Base-by-base conservation (phyloP, 192 early-diverging fungal genomes). In the Dissophora ornata region DNA sequence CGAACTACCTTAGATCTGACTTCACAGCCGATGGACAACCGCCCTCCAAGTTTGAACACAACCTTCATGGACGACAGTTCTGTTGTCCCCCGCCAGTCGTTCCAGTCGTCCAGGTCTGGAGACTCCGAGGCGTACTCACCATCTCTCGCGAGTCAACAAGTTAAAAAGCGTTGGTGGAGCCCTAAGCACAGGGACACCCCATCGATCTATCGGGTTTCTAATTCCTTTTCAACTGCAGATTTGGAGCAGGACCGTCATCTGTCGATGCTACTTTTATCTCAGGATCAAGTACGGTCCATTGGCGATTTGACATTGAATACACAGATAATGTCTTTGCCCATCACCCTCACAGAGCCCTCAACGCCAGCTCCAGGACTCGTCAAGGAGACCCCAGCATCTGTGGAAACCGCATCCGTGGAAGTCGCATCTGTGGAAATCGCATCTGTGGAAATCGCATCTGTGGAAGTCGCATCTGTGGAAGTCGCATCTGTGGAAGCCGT, bases 151-250 rank as follows among this genome's bases (percentile, higher is more conserved):
- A n/a, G n/a, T n/a, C n/a, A n/a, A n/a, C n/a, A n/a, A 5, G n/a
- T 22, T 52, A 77, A 52, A 45, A 77, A 77, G 47, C 64, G 59
- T 7, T 77, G 73, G 73, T 77, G 73, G 73, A 63, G 25, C 21
- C 1, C 61, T 12, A 57, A 67, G 38, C 73, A 59, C 32, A 77
- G 58, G 40, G 73, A 67, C 1, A 62, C 65, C 1, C 22, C 42
- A 2, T 67, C 73, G 0, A 48, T 77, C 6, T 77, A 77, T 50
- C 63, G 65, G 2, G 54, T 56, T 4, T 67, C 73, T 6, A 67
- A 59, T 25, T 41, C 73, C 15, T 50, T 62, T 5, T 77, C 73
- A 15, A 67, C 52, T 34, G 59, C 64, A 1, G 73, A 77, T 60
- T 46, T 77, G 46, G 73, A 77, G 15, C 64, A 67, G 8, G 58